Base-by-base conservation (phyloP, 1,139 yeast genomes). In the Nakaseomyces sp. region DNA sequence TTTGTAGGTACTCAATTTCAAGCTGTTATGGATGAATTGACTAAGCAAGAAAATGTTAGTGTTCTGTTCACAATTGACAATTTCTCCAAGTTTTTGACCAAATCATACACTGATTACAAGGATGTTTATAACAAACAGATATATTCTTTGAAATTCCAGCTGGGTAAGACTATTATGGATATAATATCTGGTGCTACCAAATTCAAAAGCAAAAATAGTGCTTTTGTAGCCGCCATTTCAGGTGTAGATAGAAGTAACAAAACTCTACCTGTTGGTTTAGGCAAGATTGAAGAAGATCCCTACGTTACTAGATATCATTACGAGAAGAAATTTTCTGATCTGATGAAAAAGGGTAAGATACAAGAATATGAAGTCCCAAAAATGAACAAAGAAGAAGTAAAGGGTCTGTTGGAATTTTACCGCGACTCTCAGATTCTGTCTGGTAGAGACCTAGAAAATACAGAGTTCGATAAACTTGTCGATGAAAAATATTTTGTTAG, bases 41-140 rank as follows among this genome's bases (percentile, higher is more conserved):
- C 72, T 25, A 63, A 64, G 37, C 70, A 66, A 44, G 41, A 46
- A 0, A 35, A 44, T 4, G 47, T 69, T 33, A 91, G 95, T 1
- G 81, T 87, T 4, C 67, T 79, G 43, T 68, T 87, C 41, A 72
- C 94, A 5, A 69, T 87, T 40, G 97, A 89, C 60, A 80, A 85
- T 59, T 72, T 87, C 57, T 81, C 87, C 48, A 77, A 80, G 1
- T 65, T 87, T 46, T 65, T 80, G 17, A 75, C 79, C 43, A 59
- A 67, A 33, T 71, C 84, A 9, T 63, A 65, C 43, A 76, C 95
- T 8, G 71, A 66, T 41, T 86, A 88, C 67, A 75, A 76, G 53
- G 74, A 79, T 56, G 65, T 74, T 2, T 69, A 76, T 33, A 79
- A 79, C 65, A 63, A 70, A 36, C 74, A 73, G 15, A 74, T 89